Evolutionary conservation across 257 asterid genomes (phyloP), one percentile per base, ranked within the genome.

Genomic region (Lantana camara): DNA sequence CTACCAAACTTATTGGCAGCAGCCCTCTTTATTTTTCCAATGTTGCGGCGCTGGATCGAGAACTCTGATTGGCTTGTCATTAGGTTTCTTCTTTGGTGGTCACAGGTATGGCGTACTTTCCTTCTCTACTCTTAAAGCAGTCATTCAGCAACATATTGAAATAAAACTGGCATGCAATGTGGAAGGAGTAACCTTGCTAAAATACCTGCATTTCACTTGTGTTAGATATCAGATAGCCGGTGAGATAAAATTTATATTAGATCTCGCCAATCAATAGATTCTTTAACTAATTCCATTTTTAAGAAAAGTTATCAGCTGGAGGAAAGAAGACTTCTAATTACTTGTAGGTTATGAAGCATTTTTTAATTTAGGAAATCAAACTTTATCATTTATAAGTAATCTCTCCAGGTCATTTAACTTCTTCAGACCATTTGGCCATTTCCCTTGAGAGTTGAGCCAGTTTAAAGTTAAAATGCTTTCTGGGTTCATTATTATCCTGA

Each of bases 41-140:
- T 88, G 96, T 78, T 88, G 64, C 87, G 96, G 5, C 83, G 95
- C 49, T 83, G 91, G 91, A 88, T 88, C 65, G 95, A 88, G 85
- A 88, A 83, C 70, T 88, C 96, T 21, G 89, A 88, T 70, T 85
- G 89, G 89, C 84, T 76, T 65, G 74, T 83, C 67, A 64, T 88
- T 38, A 78, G 96, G 69, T 76, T 88, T 75, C 82, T 88, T 60
- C 86, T 88, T 17, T 88, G 96, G 95, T 88, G 96, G 96, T 76
- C 96, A 37, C 96, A 88, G 96, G 96, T 82, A 70, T 38, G 55
- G 57, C 40, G 66, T 29, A 66, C 35, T 57, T 16, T 29, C 60
- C 46, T 34, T 57, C 47, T 64, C 60, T 24, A 19, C 21, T 54
- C 41, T 61, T 53, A 51, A 27, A 34, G 50, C 64, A 46, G 13